phyloP scores from a whole-genome alignment of 2,329 filamentous ascomycete species.

The Fusarium pseudocircinatum region DNA sequence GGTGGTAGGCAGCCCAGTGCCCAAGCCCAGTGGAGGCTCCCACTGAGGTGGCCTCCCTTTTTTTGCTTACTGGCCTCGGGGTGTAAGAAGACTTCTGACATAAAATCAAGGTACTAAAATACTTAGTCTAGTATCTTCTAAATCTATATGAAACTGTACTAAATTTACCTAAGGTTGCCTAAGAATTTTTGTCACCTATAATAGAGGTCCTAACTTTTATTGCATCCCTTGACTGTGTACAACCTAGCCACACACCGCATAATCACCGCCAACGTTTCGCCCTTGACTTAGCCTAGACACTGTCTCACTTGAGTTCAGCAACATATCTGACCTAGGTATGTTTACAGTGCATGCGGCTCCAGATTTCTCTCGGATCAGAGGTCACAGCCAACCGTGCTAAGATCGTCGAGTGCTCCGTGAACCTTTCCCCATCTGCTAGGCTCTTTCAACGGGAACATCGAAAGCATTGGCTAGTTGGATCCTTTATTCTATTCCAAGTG shows the following conservation, averaged over 20 bases:
- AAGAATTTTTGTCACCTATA: too few relatives aligned
- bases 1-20: background rate
- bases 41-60: background rate
- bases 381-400: background rate
- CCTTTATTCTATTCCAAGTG: background rate
- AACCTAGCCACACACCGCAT: conserved; percentile 27
- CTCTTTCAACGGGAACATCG: conserved; percentile 12
- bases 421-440: background rate
- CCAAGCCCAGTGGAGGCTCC: conserved; percentile 10
- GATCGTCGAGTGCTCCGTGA: background rate
- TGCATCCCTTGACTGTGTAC: background rate
- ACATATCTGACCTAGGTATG: background rate
- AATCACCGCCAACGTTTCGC: conserved; percentile 1
- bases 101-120: too few relatives aligned
- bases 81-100: too few relatives aligned
- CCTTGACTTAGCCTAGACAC: conserved; percentile 30
- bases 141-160: too few relatives aligned
- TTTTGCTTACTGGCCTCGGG: conserved; percentile 1
- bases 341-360: conserved; percentile 9
- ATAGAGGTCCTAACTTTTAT: too few relatives aligned
- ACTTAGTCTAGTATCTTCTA: too few relatives aligned
- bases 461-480: background rate
- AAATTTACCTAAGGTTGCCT: too few relatives aligned
- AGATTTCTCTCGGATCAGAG: background rate
- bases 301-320: conserved; percentile 6